Base-by-base conservation (phyloP, 73 alveolate species). In the Blepharisma stoltei region DNA sequence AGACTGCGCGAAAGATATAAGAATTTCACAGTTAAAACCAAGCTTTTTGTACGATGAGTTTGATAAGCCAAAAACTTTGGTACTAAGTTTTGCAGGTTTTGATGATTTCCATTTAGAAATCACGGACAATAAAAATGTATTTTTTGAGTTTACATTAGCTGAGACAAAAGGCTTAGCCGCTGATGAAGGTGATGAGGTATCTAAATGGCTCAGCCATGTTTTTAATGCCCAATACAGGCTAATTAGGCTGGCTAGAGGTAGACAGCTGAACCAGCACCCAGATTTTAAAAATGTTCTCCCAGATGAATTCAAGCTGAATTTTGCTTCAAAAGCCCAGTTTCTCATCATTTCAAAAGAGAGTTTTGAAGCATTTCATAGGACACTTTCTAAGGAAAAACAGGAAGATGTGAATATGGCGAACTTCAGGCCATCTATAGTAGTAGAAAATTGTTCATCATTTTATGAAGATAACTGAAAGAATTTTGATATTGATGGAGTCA, bases 141-240 rank as follows among this genome's bases (percentile, higher is more conserved):
- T 8, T 1, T 18, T 9, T n/a, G 14, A 14, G 14, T 60, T 60
- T 60, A 1, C 14, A 14, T 60, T 60, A 25, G 37, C 14, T 20
- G 73, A 25, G 5, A 38, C 46, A 1, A 11, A 60, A 18, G 73
- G 73, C 4, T 14, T 8, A 9, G 14, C 14, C 0, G 11, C 46
- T 60, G 73, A 60, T 60, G 73, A 60, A 25, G 73, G 73, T 8
- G 73, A 60, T 25, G 18, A 8, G 5, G 73, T 60, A 1, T n/a
- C 73, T 14, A 38, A 60, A 60, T 60, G 45, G 2, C 46, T 60
- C 14, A 14, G 14, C 14, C n/a, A 25, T 1, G 73, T 60, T 25
- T 60, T 60, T 60, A 38, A 47, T 2, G 5, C 14, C n/a, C 73
- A 14, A 25, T 60, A 60, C 4, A 60, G 73, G 23, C 46, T 60